Base-by-base conservation (phyloP, 2,329 filamentous ascomycete species). In the Penicillium olsonii region DNA sequence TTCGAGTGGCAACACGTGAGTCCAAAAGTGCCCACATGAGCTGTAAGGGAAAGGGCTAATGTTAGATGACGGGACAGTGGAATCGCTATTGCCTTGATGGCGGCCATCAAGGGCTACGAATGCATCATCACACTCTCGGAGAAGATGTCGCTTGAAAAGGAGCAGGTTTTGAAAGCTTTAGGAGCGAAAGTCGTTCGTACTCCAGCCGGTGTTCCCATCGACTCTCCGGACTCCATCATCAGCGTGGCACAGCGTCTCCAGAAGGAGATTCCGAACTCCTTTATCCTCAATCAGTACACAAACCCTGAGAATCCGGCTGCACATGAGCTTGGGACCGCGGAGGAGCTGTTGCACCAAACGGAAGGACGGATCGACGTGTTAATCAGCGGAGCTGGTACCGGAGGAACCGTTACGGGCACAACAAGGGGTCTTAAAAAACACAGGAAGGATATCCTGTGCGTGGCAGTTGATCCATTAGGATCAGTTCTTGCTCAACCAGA, bases 71-170 rank as follows among this genome's bases (percentile, higher is more conserved):
- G 10, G 2, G 10, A 48, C 31, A 78, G 70, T 40, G 92, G 91
- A 55, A 96, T 96, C 55, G 92, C 91, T n/a, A 81, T 96, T 17
- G 91, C 91, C 18, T 83, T 96, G 18, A 90, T 96, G 10, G 90
- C 84, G 45, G 91, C 92, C 9, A 87, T 96, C 68, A 95, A 95
- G 77, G 91, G 68, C 40, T 96, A 96, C 81, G 90, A 90, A 74
- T 92, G 89, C 42, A 95, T 96, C 74, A 96, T 96, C 71, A 95
- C 91, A 11, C 81, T 96, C 41, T 91, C 91, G 43, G 91, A 96
- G 76, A 96, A 96, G 80, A 96, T 96, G 91, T 94, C 88, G 1
- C 85, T 88, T 42, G 91, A 96, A 74, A 96, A 96, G 75, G 91
- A 96, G 42, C 87, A 90, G 2, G 90, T 96, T 34, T 81, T 96